A percentile compares a stretch with the other conserved stretches of the same genome.
These are phyloP conservation scores for Cnidoscolus chayamansa DNA, from an alignment of 441 rosid genomes.

Conservation along the genomic window DNA sequence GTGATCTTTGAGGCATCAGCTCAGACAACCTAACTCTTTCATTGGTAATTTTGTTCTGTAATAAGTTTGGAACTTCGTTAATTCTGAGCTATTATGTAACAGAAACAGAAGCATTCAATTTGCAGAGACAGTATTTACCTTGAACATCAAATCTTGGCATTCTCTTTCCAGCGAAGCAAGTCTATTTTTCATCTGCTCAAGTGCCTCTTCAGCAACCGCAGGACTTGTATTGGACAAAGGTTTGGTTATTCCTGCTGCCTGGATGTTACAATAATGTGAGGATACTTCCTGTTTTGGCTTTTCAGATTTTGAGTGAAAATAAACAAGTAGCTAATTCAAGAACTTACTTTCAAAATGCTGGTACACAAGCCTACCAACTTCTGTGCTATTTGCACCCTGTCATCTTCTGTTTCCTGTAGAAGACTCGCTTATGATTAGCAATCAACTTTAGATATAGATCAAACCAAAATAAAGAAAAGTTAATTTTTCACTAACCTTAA, in stretches of 20 bases:
- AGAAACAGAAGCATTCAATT: background rate
- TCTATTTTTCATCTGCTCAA: slow-evolving; percentile 59
- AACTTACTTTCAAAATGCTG: slow-evolving; percentile 62
- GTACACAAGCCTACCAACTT: slow-evolving; percentile 65
- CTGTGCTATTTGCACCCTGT: slow-evolving; percentile 54
- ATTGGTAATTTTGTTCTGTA: slow-evolving; percentile 50
- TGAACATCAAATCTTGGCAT: slow-evolving; percentile 41
- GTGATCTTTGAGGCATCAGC: slow-evolving; percentile 33
- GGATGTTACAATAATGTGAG: slow-evolving; percentile 22
- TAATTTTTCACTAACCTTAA: slow-evolving; percentile 44
- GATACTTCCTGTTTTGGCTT: slow-evolving; percentile 12
- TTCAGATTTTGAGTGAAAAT: slow-evolving; percentile 6
- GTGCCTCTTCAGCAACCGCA: slow-evolving; percentile 72
- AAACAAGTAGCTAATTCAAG: background rate
- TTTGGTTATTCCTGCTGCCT: slow-evolving; percentile 66
- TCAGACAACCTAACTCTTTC: slow-evolving; percentile 60
- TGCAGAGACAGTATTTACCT: slow-evolving; percentile 36
- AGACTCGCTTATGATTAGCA: slow-evolving; percentile 21
- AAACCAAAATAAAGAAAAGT: background rate
- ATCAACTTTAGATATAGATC: background rate
- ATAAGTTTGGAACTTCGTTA: slow-evolving; percentile 6
- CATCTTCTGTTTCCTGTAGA: slow-evolving; percentile 66
- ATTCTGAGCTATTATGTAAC: background rate
- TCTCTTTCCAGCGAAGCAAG: slow-evolving; percentile 62
- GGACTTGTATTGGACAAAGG: slow-evolving; percentile 52